Evolutionary conservation across 257 asterid species (phyloP).

Genomic region (Forsythia viridissima): DNA sequence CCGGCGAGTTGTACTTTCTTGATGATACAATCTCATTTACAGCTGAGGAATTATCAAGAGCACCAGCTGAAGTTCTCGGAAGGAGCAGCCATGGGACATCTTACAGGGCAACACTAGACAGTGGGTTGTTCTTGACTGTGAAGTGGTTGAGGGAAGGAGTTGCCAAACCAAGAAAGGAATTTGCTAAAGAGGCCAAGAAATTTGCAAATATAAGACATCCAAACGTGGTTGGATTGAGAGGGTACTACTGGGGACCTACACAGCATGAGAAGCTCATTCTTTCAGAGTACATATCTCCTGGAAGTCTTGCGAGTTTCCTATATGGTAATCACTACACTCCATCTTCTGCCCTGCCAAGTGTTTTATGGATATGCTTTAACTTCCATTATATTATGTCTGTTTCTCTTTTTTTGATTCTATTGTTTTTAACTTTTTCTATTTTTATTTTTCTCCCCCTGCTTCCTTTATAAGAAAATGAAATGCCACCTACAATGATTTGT

Average conservation of each 20-base stretch:
- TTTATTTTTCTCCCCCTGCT: neutral
- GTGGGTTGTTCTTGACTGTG: conserved; percentile 84
- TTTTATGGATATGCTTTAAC: neutral
- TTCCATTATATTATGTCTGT: neutral
- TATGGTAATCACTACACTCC: conserved; percentile 55
- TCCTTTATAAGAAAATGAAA: neutral
- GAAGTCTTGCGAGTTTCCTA: conserved; percentile 86
- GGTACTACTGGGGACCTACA: conserved; percentile 98
- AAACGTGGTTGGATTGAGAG: conserved; percentile 94
- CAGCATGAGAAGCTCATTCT: conserved; percentile 98
- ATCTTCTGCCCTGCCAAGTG: neutral
- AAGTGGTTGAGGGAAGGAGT: conserved; percentile 99
- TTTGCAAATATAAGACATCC: conserved; percentile 93
- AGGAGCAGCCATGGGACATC: conserved; percentile 98
- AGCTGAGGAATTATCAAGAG: conserved; percentile 85
- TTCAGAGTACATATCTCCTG: conserved; percentile 92
- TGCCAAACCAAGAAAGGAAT: conserved; percentile 93
- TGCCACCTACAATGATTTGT: neutral
- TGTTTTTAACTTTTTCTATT: neutral
- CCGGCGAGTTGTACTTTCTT: conserved; percentile 89
- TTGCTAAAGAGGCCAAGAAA: conserved; percentile 95
- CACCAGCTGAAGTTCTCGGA: conserved; percentile 97
- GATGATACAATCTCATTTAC: conserved; percentile 87
- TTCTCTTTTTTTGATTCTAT: neutral
- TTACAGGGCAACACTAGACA: conserved; percentile 78